Base-by-base conservation (phyloP, 257 asterid genomes). In the Solanum sparsipilum region DNA sequence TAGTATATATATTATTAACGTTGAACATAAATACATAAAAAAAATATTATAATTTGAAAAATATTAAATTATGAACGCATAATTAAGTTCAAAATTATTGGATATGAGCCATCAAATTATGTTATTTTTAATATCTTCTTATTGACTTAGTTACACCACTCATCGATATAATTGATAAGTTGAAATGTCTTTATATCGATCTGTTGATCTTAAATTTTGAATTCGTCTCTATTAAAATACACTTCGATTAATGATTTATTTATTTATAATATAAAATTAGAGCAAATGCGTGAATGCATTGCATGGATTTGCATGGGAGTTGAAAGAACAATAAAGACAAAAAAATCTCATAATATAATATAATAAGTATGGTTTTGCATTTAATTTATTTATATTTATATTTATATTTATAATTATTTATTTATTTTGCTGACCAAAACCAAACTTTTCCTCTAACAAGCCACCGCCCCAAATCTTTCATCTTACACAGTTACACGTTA, bases 391-490 rank as follows among this genome's bases (percentile, higher is more conserved):
- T 60, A 6, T 60, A 60, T 60, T 58, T 60, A 6, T 60, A 60
- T 60, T 58, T 41, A 41, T 23, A 60, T 60, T 23, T 60, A 6
- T 60, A 60, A 23, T 58, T 16, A 56, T 56, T 76, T 27, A 12
- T 67, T 27, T 67, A 67, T 67, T 73, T 78, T 78, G 36, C 85
- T 46, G 27, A 81, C 39, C 27, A 81, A 81, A 81, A 79, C 27
- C 25, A 46, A 39, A 13, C 27, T 81, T 46, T 27, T 27, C 38
- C 7, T 81, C 13, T 39, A 5, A 81, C 39, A 44, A 81, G 39
- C 85, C 85, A 81, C 85, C 85, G 85, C 27, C 85, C 85, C 23
- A 27, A 68, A 27, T 46, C 18, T 81, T 46, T 81, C 68, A 48
- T 46, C 67, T 46, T 46, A 46, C 16, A 41, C 48, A 41, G 48